Evolutionary conservation across 768 basidiomycete species (phyloP).

Genomic region (Tulasnella sp.): DNA sequence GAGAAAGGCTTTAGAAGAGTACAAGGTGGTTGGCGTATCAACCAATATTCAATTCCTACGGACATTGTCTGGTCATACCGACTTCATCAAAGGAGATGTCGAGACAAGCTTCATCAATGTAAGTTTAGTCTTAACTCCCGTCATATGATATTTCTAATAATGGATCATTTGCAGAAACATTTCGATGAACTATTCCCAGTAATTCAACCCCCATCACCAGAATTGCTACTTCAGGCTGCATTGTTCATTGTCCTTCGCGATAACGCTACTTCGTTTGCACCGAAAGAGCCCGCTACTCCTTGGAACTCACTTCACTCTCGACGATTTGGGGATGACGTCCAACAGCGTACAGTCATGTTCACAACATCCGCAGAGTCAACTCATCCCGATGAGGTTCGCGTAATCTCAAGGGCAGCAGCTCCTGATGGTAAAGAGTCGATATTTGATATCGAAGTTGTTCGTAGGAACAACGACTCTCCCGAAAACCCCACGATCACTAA

Average conservation of each 20-base stretch:
- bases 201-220: conserved; percentile 41
- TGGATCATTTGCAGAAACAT: conserved; percentile 52
- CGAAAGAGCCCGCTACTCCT: conserved; percentile 33
- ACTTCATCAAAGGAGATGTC: conserved; percentile 66
- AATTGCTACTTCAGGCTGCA: conserved; percentile 64
- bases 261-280: conserved; percentile 22
- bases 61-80: conserved; percentile 56
- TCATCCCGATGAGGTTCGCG: conserved; percentile 27
- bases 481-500: conserved; percentile 13
- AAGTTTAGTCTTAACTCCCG: conserved; percentile 18
- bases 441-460: conserved; percentile 43
- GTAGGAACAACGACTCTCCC: no score
- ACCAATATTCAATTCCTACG: conserved; percentile 87
- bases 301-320: conserved; percentile 61
- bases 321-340: conserved; percentile 64
- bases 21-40: conserved; percentile 79
- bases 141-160: neutral
- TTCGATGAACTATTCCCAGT: conserved; percentile 68
- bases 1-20: conserved; percentile 69
- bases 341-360: conserved; percentile 49
- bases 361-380: conserved; percentile 33
- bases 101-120: conserved; percentile 90
- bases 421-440: no score
- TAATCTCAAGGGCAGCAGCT: conserved; percentile 32
- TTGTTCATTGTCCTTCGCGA: conserved; percentile 62